Conservation (phyloP, 331 rosid genomes). For the Stylosanthes scabra region DNA sequence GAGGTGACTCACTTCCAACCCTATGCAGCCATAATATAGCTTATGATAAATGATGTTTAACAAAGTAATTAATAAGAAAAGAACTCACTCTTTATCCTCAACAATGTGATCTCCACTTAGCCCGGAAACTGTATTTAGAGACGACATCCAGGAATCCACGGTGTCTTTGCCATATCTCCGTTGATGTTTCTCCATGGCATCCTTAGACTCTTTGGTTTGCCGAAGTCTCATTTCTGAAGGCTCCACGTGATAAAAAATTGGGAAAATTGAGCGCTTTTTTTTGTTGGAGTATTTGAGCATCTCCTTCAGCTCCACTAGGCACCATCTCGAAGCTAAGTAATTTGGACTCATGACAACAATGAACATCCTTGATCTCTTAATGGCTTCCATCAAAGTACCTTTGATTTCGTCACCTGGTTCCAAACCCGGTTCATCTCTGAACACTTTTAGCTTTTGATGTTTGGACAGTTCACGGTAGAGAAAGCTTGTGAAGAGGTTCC, state of each 20-base stretch:
- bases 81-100: no score
- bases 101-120: not conserved
- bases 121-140: not conserved
- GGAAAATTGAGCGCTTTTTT: no score
- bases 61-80: no score
- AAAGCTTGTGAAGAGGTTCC: not conserved
- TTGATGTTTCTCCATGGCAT: conserved; percentile 1
- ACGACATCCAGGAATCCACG: not conserved
- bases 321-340: not conserved
- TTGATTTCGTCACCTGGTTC: not conserved
- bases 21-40: no score
- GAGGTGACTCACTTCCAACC: no score
- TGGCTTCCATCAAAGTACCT: not conserved
- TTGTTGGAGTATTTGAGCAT: conserved; percentile 2
- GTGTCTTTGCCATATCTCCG: not conserved
- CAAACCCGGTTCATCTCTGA: not conserved
- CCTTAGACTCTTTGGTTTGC: not conserved
- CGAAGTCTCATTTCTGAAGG: not conserved
- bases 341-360: not conserved
- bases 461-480: not conserved
- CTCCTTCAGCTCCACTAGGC: not conserved
- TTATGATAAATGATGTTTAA: no score
- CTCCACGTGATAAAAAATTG: no score
- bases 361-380: not conserved
- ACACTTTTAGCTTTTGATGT: not conserved